Conservation (phyloP, 495 filamentous ascomycete genomes). For the Bryoglossum gracile region DNA sequence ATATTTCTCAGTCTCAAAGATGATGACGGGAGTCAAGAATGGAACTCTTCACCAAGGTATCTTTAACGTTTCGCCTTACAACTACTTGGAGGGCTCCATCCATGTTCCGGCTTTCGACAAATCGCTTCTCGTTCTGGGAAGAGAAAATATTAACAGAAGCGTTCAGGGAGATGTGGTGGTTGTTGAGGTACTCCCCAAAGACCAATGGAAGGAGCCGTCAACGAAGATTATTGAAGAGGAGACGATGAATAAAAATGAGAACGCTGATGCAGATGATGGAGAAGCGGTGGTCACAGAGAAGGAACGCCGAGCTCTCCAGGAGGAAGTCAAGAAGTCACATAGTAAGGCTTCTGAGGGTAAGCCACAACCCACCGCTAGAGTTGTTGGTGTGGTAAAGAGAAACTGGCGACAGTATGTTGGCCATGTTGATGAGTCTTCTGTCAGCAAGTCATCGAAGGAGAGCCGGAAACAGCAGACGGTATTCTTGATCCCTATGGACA, state of each 20-base stretch:
- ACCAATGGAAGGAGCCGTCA: constrained; percentile 94
- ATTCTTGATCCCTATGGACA: constrained; percentile 96
- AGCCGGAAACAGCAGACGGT: constrained; percentile 83
- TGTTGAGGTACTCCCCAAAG: constrained; percentile 82
- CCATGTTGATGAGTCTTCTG: constrained; percentile 82
- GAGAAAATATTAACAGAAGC: constrained; percentile 92
- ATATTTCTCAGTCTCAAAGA: constrained; percentile 83
- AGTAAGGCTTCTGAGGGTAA: constrained; percentile 68
- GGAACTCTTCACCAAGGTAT: constrained; percentile 86
- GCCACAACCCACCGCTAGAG: constrained; percentile 83
- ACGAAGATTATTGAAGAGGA: constrained; percentile 96
- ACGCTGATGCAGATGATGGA: constrained; percentile 66
- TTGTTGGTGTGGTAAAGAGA: constrained; percentile 86
- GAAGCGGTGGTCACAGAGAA: constrained; percentile 74
- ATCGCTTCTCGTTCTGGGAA: constrained; percentile 77
- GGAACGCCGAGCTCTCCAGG: constrained; percentile 77
- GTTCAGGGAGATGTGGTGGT: constrained; percentile 89
- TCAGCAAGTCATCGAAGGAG: constrained; percentile 58
- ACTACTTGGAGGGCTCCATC: constrained; percentile 89
- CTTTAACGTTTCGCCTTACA: constrained; percentile 95
- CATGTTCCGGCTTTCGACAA: constrained; percentile 86
- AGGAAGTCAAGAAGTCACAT: constrained; percentile 83
- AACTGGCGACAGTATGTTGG: constrained; percentile 99
- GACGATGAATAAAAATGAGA: constrained; percentile 84
- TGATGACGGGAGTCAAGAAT: constrained; percentile 84